Evolutionary conservation across 805 yeast species (phyloP).

Genomic region (Candida tibetensis): DNA sequence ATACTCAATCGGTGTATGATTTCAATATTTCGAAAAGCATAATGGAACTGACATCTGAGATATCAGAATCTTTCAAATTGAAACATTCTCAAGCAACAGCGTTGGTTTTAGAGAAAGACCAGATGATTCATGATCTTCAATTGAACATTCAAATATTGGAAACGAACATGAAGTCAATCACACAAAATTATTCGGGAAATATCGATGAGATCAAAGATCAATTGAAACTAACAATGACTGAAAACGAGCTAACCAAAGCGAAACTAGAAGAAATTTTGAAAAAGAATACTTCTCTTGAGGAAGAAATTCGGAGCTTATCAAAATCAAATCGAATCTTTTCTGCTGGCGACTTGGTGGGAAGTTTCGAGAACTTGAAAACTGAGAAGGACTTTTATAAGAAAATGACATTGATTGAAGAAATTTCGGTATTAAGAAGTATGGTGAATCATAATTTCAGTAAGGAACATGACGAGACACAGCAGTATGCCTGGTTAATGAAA

Average conservation of each 20-base stretch:
- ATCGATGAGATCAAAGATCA: conserved; percentile 17
- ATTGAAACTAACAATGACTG: conserved; percentile 5
- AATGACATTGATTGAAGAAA: conserved; percentile 43
- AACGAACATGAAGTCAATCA: conserved; percentile 36
- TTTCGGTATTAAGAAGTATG: conserved; percentile 39
- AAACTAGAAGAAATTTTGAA: conserved; percentile 17
- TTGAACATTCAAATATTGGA: conserved; percentile 47
- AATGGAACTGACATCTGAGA: too few species aligned
- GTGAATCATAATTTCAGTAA: neutral
- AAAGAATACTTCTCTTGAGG: conserved; percentile 20
- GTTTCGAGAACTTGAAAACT: conserved; percentile 30
- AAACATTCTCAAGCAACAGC: conserved; percentile 1
- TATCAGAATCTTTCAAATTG: neutral
- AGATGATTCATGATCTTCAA: conserved; percentile 39
- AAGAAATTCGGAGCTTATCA: conserved; percentile 25
- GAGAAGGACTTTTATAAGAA: conserved; percentile 33
- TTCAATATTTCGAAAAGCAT: too few species aligned
- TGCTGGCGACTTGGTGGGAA: conserved; percentile 17
- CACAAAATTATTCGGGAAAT: conserved; percentile 25
- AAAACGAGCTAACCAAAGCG: conserved; percentile 15
- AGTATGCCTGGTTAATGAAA: conserved; percentile 21
- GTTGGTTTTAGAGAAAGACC: conserved; percentile 21
- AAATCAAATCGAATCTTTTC: conserved; percentile 16
- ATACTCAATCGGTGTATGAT: too few species aligned
- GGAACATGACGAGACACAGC: conserved; percentile 2